Conservation (phyloP, 768 basidiomycete species). For the Suillus subalutaceus region DNA sequence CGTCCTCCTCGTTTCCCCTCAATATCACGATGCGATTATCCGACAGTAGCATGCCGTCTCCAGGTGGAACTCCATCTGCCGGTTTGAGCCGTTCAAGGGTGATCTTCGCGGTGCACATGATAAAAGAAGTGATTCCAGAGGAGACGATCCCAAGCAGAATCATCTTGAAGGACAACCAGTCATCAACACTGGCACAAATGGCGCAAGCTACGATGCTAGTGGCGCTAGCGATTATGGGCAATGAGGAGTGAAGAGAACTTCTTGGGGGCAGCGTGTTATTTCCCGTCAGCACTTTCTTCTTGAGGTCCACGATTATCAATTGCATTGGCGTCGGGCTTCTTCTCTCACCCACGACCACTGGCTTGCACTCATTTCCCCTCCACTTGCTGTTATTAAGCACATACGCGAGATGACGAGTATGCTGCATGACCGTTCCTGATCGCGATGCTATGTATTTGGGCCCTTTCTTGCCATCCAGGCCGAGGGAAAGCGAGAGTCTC, state of each 20-base stretch:
- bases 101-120: conserved; percentile 28
- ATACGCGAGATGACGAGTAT: conserved; percentile 55
- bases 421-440: conserved; percentile 54
- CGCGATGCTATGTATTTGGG: conserved; percentile 78
- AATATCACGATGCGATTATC: conserved; percentile 27
- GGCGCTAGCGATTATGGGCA: conserved; percentile 24
- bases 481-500: conserved; percentile 23
- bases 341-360: conserved; percentile 15
- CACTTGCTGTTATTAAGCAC: conserved; percentile 38
- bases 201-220: conserved; percentile 24
- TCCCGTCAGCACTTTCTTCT: background rate
- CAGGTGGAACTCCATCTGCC: conserved; percentile 26
- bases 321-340: conserved; percentile 15
- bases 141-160: conserved; percentile 33
- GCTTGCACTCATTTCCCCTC: conserved; percentile 15
- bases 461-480: conserved; percentile 19
- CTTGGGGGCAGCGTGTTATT: conserved; percentile 3
- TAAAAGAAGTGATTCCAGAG: conserved; percentile 30
- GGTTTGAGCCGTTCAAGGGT: conserved; percentile 26
- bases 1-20: conserved; percentile 29
- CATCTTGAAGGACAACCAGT: conserved; percentile 31
- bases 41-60: conserved; percentile 32
- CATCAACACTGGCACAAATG: conserved; percentile 21
- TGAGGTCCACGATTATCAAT: conserved; percentile 10
- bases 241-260: conserved; percentile 13